phyloP scores from a whole-genome alignment of 352 stramenopile genomes.

The Phytophthora aleatoria region DNA sequence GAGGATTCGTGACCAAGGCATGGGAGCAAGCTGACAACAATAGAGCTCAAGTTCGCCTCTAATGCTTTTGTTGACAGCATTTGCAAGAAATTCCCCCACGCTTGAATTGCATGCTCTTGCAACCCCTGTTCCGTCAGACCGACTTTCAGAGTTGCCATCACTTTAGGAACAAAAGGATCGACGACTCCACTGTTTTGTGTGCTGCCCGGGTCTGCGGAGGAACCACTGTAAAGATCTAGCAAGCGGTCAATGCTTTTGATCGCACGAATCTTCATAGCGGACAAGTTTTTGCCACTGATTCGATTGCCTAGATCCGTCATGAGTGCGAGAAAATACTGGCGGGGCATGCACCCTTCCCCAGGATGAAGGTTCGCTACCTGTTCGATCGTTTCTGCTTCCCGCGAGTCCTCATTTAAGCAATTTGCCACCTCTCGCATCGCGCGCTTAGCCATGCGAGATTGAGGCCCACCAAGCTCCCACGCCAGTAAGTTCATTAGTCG shows the following conservation, averaged over 20 bases:
- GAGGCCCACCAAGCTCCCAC: slow-evolving; percentile 68
- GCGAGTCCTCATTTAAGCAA: slow-evolving; percentile 42
- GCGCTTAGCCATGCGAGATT: slow-evolving; percentile 53
- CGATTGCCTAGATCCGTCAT: slow-evolving; percentile 83
- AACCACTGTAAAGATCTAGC: slow-evolving; percentile 61
- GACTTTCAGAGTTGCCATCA: slow-evolving; percentile 90
- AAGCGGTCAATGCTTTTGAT: slow-evolving; percentile 80
- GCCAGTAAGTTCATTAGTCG: slow-evolving; percentile 64
- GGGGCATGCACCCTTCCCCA: slow-evolving; percentile 60
- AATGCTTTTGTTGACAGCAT: slow-evolving; percentile 83
- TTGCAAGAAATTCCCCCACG: slow-evolving; percentile 80
- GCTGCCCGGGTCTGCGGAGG: slow-evolving; percentile 29
- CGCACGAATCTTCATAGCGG: slow-evolving; percentile 53
- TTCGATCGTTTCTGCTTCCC: slow-evolving; percentile 24
- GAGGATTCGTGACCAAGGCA: slow-evolving; percentile 62
- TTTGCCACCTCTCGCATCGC: slow-evolving; percentile 63
- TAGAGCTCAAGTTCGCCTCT: slow-evolving; percentile 85
- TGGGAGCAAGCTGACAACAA: slow-evolving; percentile 85
- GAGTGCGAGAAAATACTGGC: slow-evolving; percentile 79
- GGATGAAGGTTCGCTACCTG: slow-evolving; percentile 25
- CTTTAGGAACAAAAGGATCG: slow-evolving; percentile 87
- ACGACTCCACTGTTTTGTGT: slow-evolving; percentile 50
- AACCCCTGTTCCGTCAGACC: slow-evolving; percentile 62
- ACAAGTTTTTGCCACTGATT: slow-evolving; percentile 51
- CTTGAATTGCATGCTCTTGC: slow-evolving; percentile 63